Evolutionary conservation across 106 monocot species (phyloP), one percentile per base, ranked within the genome.

Genomic region (Allium sativum): DNA sequence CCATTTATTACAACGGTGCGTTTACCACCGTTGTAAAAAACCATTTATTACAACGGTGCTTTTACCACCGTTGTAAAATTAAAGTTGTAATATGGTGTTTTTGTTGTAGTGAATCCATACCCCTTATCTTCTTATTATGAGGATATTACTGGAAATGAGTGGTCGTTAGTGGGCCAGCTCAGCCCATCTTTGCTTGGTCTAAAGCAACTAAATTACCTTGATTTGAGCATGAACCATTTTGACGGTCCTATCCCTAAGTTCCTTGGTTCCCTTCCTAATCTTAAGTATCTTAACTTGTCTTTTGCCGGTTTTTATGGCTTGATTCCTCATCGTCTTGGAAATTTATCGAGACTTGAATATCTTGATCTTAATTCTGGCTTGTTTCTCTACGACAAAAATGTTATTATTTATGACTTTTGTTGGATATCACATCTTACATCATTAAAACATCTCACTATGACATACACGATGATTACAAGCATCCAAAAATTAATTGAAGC

Each of bases 191-290:
- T 84, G 21, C 46, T 63, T 7, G 31, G 16, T 8, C 47, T 84
- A 7, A 44, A 46, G 43, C 59, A 71, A 11, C 44, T 84, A 14
- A 51, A 53, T 10, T 50, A 77, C 47, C 45, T 84, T 10, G 84
- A 80, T 11, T 61, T 79, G 7, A 79, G 76, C 55, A 15, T 42
- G n/a, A 84, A 76, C 52, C n/a, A 65, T 41, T 74, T 84, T 31
- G 15, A n/a, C 10, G 45, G 45, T 0, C 45, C 44, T 1, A 61
- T 77, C n/a, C 77, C 77, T 0, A 31, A 19, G 8, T 77, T 85
- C 72, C 46, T 85, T 10, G 67, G 74, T 12, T 70, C 65, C 0
- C 43, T 85, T 1, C 15, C 61, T 9, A 52, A 61, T 0, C 6
- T 81, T 41, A 59, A 43, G 43, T 60, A 60, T 43, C 62, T 48